phyloP scores from a whole-genome alignment of 2,329 filamentous ascomycete genomes.

The Aureobasidium sp. region DNA sequence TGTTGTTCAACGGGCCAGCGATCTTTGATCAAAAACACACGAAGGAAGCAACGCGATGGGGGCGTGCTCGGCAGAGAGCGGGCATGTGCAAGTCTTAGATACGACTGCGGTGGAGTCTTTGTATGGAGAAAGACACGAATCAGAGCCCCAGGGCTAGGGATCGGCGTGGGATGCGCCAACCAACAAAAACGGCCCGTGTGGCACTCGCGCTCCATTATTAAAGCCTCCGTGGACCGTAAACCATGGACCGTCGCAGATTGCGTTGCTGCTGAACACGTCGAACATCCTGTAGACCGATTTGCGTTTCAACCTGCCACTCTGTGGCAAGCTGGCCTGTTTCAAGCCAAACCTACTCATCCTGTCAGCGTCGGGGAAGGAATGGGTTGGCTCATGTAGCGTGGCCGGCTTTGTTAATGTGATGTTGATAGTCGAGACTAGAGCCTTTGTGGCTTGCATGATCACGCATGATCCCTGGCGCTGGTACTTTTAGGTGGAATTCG shows the following conservation, averaged over 20 bases:
- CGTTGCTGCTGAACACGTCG: background rate
- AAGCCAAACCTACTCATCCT: background rate
- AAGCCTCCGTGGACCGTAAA: background rate
- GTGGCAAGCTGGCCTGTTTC: constrained; percentile 3
- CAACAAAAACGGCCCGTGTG: constrained; percentile 8
- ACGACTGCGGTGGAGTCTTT: constrained; percentile 9
- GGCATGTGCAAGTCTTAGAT: constrained; percentile 6
- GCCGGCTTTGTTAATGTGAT: constrained; percentile 7
- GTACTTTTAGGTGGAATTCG: background rate
- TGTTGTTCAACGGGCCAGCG: background rate
- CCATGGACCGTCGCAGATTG: background rate
- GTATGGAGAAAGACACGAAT: constrained; percentile 9
- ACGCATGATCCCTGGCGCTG: constrained; percentile 8
- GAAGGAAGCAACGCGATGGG: background rate
- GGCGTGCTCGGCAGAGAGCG: constrained; percentile 10
- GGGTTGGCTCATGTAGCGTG: background rate
- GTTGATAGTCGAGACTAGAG: constrained; percentile 10
- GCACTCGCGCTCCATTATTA: background rate
- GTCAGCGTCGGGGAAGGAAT: background rate
- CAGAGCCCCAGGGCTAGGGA: constrained; percentile 3
- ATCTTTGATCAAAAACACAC: background rate
- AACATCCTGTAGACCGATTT: background rate
- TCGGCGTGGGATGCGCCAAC: constrained; percentile 11
- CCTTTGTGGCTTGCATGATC: constrained; percentile 13
- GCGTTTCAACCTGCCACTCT: background rate